A percentile compares a stretch with the other conserved stretches of the same genome.
phyloP scores from a whole-genome alignment of 2,329 filamentous ascomycete genomes.

The Amphichorda felina region DNA sequence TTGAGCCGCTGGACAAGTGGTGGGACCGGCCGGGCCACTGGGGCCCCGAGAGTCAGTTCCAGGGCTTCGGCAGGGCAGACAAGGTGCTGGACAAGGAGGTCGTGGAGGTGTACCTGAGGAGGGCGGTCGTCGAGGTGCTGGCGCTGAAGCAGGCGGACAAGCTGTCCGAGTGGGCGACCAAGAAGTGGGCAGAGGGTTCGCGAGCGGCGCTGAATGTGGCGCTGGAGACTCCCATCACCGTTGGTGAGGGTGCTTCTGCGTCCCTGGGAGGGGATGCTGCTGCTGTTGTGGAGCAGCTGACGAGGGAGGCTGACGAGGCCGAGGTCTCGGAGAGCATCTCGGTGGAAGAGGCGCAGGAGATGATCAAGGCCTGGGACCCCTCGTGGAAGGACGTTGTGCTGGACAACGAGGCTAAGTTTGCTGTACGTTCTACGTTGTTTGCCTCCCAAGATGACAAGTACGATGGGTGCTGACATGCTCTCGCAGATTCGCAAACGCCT shows the following conservation, averaged over 20 bases:
- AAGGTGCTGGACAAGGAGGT: conserved; percentile 29
- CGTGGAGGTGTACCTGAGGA: conserved; percentile 34
- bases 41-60: conserved; percentile 30
- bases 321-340: conserved; percentile 10
- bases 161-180: conserved; percentile 17
- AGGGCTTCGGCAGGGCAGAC: conserved; percentile 26
- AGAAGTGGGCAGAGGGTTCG: conserved; percentile 19
- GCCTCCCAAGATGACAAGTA: too few species aligned
- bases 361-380: conserved; percentile 33
- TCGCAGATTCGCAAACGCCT: conserved; percentile 67
- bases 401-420: conserved; percentile 55
- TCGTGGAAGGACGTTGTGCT: conserved; percentile 49
- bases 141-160: conserved; percentile 23
- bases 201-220: conserved; percentile 20
- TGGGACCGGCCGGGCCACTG: conserved; percentile 44
- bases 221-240: conserved; percentile 23
- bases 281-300: conserved; percentile 19
- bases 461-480: conserved; percentile 7
- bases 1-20: conserved; percentile 36
- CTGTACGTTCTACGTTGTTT: conserved; percentile 43
- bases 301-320: conserved; percentile 13
- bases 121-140: conserved; percentile 40
- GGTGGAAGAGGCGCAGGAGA: conserved; percentile 26
- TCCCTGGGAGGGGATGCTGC: conserved; percentile 23
- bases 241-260: conserved; percentile 24